Percentiles rank a stretch among this genome's conserved stretches.
phyloP scores from a whole-genome alignment of 768 basidiomycete genomes.

The Macrolepiota fuliginosa region DNA sequence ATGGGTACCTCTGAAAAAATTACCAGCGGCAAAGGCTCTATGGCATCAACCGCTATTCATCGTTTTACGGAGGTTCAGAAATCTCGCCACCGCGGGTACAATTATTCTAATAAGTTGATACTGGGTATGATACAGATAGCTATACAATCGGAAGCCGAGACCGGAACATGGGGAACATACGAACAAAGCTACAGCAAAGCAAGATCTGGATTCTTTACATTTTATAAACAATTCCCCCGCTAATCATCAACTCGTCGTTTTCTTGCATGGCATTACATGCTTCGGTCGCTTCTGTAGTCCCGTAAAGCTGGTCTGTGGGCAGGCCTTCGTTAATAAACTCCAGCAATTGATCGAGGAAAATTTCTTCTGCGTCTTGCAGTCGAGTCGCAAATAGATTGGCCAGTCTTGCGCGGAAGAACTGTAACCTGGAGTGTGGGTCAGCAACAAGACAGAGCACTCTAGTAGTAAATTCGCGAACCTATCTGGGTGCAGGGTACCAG shows the following conservation, averaged over 20 bases:
- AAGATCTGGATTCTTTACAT: slow-evolving; percentile 38
- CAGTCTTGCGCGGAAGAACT: slow-evolving; percentile 78
- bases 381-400: slow-evolving; percentile 66
- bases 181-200: not conserved
- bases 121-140: not conserved
- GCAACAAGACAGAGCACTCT: slow-evolving; percentile 5
- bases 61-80: not conserved
- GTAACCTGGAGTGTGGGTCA: slow-evolving; percentile 45
- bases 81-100: not conserved
- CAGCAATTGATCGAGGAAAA: slow-evolving; percentile 68
- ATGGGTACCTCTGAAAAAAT: too few species aligned
- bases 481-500: slow-evolving; percentile 48
- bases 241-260: slow-evolving; percentile 82
- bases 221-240: slow-evolving; percentile 84
- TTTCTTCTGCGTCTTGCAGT: slow-evolving; percentile 74
- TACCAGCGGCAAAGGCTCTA: too few species aligned
- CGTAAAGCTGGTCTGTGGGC: slow-evolving; percentile 65
- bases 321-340: slow-evolving; percentile 78
- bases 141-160: not conserved
- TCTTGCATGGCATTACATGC: slow-evolving; percentile 77
- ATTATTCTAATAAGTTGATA: not conserved
- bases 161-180: not conserved
- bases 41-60: too few species aligned
- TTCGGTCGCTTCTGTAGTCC: slow-evolving; percentile 74
- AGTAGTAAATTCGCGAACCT: slow-evolving; percentile 43